Conservation (phyloP, 2,329 filamentous ascomycete genomes). For the Ambrosiella beaveri region DNA sequence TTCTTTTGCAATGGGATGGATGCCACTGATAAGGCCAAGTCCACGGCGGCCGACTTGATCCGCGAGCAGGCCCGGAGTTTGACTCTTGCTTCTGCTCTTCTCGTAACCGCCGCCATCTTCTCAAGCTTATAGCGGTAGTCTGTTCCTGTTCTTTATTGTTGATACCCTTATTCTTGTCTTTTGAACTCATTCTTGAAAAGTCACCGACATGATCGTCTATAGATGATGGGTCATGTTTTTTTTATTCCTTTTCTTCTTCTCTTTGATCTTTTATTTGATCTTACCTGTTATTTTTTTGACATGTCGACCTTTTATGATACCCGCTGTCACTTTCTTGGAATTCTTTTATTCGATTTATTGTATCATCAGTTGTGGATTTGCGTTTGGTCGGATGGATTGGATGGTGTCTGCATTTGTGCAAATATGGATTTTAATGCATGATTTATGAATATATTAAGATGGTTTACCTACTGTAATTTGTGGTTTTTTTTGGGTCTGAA, state of each 20-base stretch:
- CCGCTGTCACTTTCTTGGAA: constrained; percentile 1
- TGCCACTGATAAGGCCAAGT: constrained; percentile 9
- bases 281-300: background rate
- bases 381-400: background rate
- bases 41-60: constrained; percentile 4
- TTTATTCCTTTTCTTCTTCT: background rate
- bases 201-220: background rate
- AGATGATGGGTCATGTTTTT: background rate
- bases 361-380: background rate
- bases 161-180: background rate
- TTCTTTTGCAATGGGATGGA: constrained; percentile 13
- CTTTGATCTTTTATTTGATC: background rate
- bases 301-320: constrained; percentile 7
- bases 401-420: background rate
- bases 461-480: too few relatives aligned
- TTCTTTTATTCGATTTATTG: background rate
- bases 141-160: background rate
- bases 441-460: background rate
- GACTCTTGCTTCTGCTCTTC: constrained; percentile 1
- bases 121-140: constrained; percentile 5
- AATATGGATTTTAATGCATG: background rate
- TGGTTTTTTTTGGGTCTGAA: too few relatives aligned
- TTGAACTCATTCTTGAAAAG: background rate
- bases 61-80: constrained; percentile 9
- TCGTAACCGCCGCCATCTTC: constrained; percentile 10